Conservation (phyloP, 2,329 filamentous ascomycete species). For the Aciculosporium take region DNA sequence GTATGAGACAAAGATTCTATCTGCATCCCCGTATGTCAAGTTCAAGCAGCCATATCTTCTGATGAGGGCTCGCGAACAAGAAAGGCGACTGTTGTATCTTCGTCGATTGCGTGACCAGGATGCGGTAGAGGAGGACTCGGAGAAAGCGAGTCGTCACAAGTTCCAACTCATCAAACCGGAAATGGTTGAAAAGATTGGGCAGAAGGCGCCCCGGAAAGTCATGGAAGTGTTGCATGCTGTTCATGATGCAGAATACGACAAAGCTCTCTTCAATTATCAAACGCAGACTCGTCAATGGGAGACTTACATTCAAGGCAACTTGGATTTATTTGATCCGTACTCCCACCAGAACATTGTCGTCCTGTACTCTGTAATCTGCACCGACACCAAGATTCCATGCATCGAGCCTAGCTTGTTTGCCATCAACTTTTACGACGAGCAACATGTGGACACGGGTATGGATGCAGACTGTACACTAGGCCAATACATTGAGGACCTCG, state of each 20-base stretch:
- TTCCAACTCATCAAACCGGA: slow-evolving; percentile 90
- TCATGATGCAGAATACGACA: slow-evolving; percentile 93
- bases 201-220: slow-evolving; percentile 69
- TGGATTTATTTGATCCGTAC: slow-evolving; percentile 84
- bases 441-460: slow-evolving; percentile 57
- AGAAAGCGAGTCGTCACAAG: slow-evolving; percentile 50
- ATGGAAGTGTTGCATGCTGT: slow-evolving; percentile 90
- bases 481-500: slow-evolving; percentile 88
- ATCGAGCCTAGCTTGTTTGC: slow-evolving; percentile 81
- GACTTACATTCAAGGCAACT: slow-evolving; percentile 76
- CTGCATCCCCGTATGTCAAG: slow-evolving; percentile 89
- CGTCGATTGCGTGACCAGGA: slow-evolving; percentile 71
- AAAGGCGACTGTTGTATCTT: slow-evolving; percentile 68
- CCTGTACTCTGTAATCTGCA: slow-evolving; percentile 86
- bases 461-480: slow-evolving; percentile 84
- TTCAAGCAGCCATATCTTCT: slow-evolving; percentile 89
- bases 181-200: slow-evolving; percentile 78
- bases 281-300: slow-evolving; percentile 96
- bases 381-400: slow-evolving; percentile 83
- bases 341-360: slow-evolving; percentile 95
- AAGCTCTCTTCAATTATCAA: slow-evolving; percentile 81
- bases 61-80: slow-evolving; percentile 82
- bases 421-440: slow-evolving; percentile 87
- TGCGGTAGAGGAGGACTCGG: slow-evolving; percentile 43
- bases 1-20: slow-evolving; percentile 83